Evolutionary conservation across 1,284 basidiomycete genomes (phyloP).

Genomic region (Ustilago loliicola): DNA sequence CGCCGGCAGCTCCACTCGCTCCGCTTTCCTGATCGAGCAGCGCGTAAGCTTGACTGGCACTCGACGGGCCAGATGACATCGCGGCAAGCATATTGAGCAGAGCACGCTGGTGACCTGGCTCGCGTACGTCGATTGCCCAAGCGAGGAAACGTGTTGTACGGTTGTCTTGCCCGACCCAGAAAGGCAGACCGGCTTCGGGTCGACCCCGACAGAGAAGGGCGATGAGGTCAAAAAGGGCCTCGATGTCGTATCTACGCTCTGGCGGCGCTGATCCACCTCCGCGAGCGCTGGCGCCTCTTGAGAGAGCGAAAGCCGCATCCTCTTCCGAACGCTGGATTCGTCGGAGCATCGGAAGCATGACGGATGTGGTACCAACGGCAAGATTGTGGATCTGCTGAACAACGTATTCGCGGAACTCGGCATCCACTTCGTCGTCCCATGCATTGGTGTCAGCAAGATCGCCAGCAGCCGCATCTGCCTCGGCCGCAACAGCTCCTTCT

Average conservation of each 20-base stretch:
- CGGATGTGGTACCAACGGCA: constrained; percentile 51
- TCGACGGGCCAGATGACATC: constrained; percentile 63
- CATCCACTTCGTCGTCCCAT: constrained; percentile 70
- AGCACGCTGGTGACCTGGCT: constrained; percentile 66
- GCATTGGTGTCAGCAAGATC: constrained; percentile 52
- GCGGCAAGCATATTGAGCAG: constrained; percentile 68
- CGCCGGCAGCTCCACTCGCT: constrained; percentile 37
- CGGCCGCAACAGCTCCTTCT: constrained; percentile 58
- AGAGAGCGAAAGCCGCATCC: constrained; percentile 64
- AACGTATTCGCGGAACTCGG: constrained; percentile 66
- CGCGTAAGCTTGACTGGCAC: constrained; percentile 65
- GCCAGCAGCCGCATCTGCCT: constrained; percentile 53
- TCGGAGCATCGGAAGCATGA: constrained; percentile 64
- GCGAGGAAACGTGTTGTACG: constrained; percentile 65
- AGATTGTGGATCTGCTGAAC: constrained; percentile 65
- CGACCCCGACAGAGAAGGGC: constrained; percentile 62
- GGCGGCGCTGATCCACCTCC: constrained; percentile 56
- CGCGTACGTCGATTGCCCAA: constrained; percentile 69
- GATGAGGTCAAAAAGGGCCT: constrained; percentile 67
- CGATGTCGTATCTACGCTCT: constrained; percentile 67
- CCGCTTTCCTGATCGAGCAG: constrained; percentile 58
- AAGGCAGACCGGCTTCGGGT: constrained; percentile 62
- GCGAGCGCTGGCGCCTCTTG: constrained; percentile 35
- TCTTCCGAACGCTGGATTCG: constrained; percentile 69
- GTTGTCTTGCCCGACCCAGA: constrained; percentile 72